These are phyloP conservation scores for Globisporangium ultimum DNA, from an alignment of 352 stramenopile species.

Conservation along the genomic window DNA sequence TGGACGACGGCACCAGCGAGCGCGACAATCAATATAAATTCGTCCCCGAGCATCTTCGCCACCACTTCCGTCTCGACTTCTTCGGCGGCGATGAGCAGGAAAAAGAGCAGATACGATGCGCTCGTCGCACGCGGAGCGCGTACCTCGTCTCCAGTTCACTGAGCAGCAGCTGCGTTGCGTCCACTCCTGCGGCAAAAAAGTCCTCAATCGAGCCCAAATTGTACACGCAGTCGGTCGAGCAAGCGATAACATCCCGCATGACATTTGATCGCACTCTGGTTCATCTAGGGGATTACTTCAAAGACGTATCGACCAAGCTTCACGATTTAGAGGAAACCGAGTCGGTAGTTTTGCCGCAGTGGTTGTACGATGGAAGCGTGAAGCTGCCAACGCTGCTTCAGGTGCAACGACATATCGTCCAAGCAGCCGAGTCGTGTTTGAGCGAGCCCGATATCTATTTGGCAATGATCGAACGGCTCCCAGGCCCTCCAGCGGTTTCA, in stretches of 20 bases:
- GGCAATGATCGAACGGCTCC: conserved; percentile 53
- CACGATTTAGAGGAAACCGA: conserved; percentile 20
- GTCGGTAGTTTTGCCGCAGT: conserved; percentile 5
- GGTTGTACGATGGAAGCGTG: conserved; percentile 13
- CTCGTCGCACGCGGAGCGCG: conserved; percentile 52
- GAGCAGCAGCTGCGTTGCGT: neutral
- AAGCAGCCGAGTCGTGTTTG: conserved; percentile 50
- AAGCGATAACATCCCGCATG: conserved; percentile 48
- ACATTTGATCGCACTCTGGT: conserved; percentile 37
- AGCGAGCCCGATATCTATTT: conserved; percentile 74
- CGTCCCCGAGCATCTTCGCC: conserved; percentile 34
- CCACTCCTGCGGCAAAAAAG: neutral
- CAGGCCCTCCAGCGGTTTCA: conserved; percentile 23
- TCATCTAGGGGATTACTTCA: conserved; percentile 41
- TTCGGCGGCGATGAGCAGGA: conserved; percentile 16
- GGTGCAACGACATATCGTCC: conserved; percentile 51
- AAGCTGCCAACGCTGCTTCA: conserved; percentile 62
- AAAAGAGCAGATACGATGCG: conserved; percentile 23
- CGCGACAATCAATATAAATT: conserved; percentile 32
- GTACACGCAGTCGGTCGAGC: conserved; percentile 55
- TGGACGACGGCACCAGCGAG: neutral
- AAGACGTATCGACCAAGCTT: conserved; percentile 21
- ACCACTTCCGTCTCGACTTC: conserved; percentile 39
- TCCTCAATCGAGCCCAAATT: conserved; percentile 12
- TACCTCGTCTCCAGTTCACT: conserved; percentile 34